Evolutionary conservation across 257 asterid genomes (phyloP).

Genomic region (Solanum bukasovii): DNA sequence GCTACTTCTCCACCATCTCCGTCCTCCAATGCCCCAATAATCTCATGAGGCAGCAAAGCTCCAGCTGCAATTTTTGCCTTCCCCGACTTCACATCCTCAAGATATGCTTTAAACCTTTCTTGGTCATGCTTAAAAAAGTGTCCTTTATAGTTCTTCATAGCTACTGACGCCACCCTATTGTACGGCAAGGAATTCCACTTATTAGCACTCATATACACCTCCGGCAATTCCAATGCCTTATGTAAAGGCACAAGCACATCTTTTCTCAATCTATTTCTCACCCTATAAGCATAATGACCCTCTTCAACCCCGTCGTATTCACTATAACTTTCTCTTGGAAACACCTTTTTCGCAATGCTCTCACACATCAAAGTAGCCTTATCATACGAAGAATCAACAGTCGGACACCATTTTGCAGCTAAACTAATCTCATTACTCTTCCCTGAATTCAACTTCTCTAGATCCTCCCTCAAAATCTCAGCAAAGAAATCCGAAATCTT

Average conservation of each 20-base stretch:
- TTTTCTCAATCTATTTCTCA: constrained; percentile 41
- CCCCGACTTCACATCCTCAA: constrained; percentile 41
- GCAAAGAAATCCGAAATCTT: constrained; percentile 20
- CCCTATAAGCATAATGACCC: constrained; percentile 27
- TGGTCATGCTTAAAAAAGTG: constrained; percentile 28
- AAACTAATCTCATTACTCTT: constrained; percentile 21
- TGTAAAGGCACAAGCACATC: constrained; percentile 50
- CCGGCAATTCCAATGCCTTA: constrained; percentile 39
- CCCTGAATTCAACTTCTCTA: constrained; percentile 18
- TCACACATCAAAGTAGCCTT: constrained; percentile 40
- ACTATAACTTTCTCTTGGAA: constrained; percentile 16
- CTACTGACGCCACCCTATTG: constrained; percentile 46
- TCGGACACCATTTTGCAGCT: constrained; percentile 58
- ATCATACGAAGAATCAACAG: constrained; percentile 47
- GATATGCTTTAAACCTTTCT: constrained; percentile 31
- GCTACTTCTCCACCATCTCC: constrained; percentile 24
- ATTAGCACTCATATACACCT: constrained; percentile 52
- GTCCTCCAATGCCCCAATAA: constrained; percentile 13
- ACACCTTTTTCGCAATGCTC: constrained; percentile 28
- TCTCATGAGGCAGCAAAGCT: constrained; percentile 58
- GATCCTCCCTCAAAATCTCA: constrained; percentile 30
- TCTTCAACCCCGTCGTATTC: constrained; percentile 30
- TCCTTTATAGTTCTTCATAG: constrained; percentile 35
- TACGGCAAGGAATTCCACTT: constrained; percentile 34
- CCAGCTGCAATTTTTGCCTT: constrained; percentile 40